phyloP scores from a whole-genome alignment of 176 grass and related monocot genomes.

The Oryza nivara region DNA sequence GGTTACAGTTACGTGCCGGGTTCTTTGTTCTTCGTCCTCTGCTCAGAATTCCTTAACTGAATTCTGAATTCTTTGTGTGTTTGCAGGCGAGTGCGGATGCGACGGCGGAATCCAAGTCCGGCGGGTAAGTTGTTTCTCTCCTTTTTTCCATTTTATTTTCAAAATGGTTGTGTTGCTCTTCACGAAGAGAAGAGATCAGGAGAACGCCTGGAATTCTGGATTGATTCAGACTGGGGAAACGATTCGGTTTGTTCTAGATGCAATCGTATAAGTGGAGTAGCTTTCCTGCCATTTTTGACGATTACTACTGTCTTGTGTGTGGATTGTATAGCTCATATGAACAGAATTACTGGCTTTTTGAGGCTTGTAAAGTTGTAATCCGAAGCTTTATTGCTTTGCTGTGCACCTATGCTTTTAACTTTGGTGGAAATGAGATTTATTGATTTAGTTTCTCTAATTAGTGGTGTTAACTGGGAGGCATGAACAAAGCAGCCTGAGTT shows the following conservation, averaged over 20 bases:
- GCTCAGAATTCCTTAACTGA: not conserved
- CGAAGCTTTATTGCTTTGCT: not conserved
- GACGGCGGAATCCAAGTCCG: slow-evolving; percentile 24
- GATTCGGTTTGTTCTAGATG: slow-evolving; percentile 3
- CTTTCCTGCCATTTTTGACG: not conserved
- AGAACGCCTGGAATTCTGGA: not conserved
- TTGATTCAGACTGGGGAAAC: not conserved
- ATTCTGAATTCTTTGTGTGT: slow-evolving; percentile 5
- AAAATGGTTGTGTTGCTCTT: not conserved
- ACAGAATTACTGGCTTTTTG: not conserved
- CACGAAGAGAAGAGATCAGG: not conserved
- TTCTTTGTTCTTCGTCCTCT: not conserved
- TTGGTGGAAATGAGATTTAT: not conserved
- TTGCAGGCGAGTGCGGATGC: slow-evolving; percentile 45
- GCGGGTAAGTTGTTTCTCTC: slow-evolving; percentile 30
- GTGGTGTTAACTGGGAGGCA: not conserved
- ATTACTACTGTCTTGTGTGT: not conserved
- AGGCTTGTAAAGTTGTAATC: not conserved
- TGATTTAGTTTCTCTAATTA: not conserved
- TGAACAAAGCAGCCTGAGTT: not conserved
- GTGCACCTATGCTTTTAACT: not conserved
- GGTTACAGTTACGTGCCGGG: slow-evolving; percentile 39
- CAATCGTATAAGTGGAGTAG: not conserved
- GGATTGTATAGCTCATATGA: not conserved
- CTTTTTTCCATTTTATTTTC: not conserved